These are phyloP conservation scores for Rhizophora mangle DNA, from an alignment of 345 rosid genomes.

Conservation along the genomic window DNA sequence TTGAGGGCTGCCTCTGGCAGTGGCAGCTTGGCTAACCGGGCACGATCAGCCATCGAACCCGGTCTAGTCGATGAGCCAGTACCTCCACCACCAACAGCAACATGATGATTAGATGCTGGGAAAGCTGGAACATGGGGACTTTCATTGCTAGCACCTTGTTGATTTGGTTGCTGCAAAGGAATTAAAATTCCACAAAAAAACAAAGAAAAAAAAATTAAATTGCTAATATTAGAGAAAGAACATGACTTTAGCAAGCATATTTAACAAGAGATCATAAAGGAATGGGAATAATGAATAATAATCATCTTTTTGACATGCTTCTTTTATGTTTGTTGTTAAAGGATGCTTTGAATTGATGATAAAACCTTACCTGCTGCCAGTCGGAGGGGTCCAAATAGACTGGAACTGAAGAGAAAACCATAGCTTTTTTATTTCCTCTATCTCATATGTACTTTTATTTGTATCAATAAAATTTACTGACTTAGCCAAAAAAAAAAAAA, in stretches of 20 bases:
- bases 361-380: slow-evolving; percentile 66
- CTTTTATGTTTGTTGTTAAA: not conserved
- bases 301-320: slow-evolving; percentile 36
- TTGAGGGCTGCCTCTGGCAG: slow-evolving; percentile 56
- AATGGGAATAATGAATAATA: slow-evolving; percentile 43
- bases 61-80: slow-evolving; percentile 46
- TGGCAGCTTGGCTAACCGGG: slow-evolving; percentile 54
- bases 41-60: slow-evolving; percentile 70
- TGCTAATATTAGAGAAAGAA: slow-evolving; percentile 13
- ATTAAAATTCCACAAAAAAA: not conserved
- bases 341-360: slow-evolving; percentile 17
- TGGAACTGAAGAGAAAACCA: slow-evolving; percentile 70
- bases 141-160: slow-evolving; percentile 29
- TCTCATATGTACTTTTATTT: slow-evolving; percentile 6
- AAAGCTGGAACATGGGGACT: slow-evolving; percentile 45
- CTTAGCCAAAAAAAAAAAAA: too few relatives aligned
- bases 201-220: not conserved
- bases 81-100: slow-evolving; percentile 27
- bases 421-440: slow-evolving; percentile 32
- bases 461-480: too few relatives aligned
- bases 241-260: slow-evolving; percentile 39
- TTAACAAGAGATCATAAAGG: slow-evolving; percentile 44
- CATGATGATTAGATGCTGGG: slow-evolving; percentile 36
- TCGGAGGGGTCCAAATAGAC: slow-evolving; percentile 61
- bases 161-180: slow-evolving; percentile 42